Conservation (phyloP, 352 stramenopile species). For the Saprolegnia diclina region DNA sequence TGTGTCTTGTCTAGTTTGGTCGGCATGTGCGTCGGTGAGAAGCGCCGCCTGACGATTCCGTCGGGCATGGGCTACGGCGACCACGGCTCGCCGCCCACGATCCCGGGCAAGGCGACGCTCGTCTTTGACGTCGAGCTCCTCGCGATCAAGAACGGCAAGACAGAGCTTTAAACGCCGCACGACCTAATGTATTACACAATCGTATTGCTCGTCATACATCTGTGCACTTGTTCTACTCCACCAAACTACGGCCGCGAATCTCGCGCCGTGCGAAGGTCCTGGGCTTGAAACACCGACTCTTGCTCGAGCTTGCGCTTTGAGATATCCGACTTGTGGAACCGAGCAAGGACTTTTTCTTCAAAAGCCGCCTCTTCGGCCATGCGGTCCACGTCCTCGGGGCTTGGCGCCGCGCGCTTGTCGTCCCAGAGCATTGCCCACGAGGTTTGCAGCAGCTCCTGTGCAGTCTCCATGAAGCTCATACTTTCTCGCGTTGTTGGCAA, state of each 20-base stretch:
- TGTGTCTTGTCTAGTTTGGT: constrained; percentile 49
- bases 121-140: constrained; percentile 98
- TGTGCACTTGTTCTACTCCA: background rate
- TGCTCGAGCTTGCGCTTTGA: background rate
- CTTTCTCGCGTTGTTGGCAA: background rate
- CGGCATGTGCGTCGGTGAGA: constrained; percentile 85
- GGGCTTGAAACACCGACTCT: background rate
- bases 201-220: too few relatives aligned
- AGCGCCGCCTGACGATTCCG: constrained; percentile 80
- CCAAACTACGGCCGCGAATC: background rate
- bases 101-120: constrained; percentile 90
- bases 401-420: background rate
- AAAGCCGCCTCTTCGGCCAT: background rate
- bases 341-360: background rate
- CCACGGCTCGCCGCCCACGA: constrained; percentile 87
- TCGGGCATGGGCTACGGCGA: constrained; percentile 92
- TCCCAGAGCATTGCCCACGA: background rate
- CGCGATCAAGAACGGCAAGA: constrained; percentile 81
- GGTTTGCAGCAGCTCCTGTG: background rate
- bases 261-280: background rate
- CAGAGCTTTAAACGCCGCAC: constrained; percentile 57
- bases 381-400: background rate
- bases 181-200: background rate
- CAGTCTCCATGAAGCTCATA: background rate
- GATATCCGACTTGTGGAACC: background rate